Percentiles rank a stretch among this genome's conserved stretches.
phyloP scores from a whole-genome alignment of 1,284 basidiomycete species.

The Sporisorium sorghi region DNA sequence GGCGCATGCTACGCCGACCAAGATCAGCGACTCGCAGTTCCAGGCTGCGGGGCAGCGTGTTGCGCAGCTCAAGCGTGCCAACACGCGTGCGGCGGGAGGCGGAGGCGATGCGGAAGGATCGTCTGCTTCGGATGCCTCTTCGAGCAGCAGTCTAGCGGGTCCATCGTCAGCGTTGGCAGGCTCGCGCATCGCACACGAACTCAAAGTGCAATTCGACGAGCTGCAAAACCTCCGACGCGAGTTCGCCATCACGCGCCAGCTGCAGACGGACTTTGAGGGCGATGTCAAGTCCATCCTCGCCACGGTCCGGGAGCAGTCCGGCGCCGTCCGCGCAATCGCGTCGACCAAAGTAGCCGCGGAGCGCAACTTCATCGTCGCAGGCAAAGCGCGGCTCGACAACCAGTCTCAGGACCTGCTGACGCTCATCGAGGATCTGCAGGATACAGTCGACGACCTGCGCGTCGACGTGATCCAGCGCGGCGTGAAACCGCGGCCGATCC shows the following conservation, averaged over 20 bases:
- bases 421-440: conserved; percentile 91
- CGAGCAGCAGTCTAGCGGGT: neutral
- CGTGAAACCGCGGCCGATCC: conserved; percentile 81
- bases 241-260: conserved; percentile 89
- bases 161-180: conserved; percentile 27
- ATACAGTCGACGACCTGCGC: conserved; percentile 88
- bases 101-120: conserved; percentile 20
- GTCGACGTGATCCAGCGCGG: conserved; percentile 91
- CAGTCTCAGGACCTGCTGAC: conserved; percentile 91
- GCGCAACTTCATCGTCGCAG: conserved; percentile 87
- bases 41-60: conserved; percentile 63
- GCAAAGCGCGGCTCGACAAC: conserved; percentile 87
- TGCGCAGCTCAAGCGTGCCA: conserved; percentile 57
- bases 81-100: conserved; percentile 31
- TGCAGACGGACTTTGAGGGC: conserved; percentile 91
- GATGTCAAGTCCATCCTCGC: conserved; percentile 87
- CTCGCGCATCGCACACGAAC: conserved; percentile 72
- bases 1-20: conserved; percentile 33
- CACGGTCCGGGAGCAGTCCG: conserved; percentile 82
- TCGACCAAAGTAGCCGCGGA: conserved; percentile 82
- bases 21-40: conserved; percentile 66
- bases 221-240: conserved; percentile 92
- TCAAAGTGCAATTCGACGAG: conserved; percentile 92
- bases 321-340: conserved; percentile 81
- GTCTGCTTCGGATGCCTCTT: neutral